Evolutionary conservation across 495 filamentous ascomycete genomes (phyloP).

Genomic region (Melanomma pulvis-pyrius): DNA sequence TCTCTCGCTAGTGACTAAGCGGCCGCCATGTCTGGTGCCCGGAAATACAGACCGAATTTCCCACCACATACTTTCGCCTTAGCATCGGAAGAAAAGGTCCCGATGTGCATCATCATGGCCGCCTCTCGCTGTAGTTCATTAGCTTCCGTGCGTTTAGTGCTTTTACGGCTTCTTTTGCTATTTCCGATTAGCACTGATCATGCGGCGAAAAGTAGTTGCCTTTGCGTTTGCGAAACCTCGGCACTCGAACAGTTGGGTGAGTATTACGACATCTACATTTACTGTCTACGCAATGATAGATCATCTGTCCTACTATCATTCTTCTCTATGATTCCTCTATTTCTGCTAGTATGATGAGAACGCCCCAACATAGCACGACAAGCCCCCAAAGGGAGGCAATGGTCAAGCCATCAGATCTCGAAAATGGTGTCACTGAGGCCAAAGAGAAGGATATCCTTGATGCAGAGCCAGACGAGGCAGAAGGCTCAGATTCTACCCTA

Average conservation of each 20-base stretch:
- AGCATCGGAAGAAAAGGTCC: constrained; percentile 5
- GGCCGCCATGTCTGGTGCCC: no score
- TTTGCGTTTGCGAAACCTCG: background rate
- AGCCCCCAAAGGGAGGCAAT: background rate
- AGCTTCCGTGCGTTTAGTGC: background rate
- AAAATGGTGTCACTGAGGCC: constrained; percentile 1
- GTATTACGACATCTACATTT: no score
- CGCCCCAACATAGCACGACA: background rate
- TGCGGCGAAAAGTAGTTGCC: background rate
- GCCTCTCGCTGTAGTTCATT: background rate
- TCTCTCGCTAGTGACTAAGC: constrained; percentile 1
- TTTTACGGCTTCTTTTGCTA: background rate
- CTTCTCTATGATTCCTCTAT: background rate
- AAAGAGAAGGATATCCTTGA: background rate
- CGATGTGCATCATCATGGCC: constrained; percentile 6
- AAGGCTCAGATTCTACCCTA: background rate
- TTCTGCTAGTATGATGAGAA: background rate
- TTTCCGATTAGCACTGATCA: background rate
- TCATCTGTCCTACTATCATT: no score
- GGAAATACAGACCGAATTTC: background rate
- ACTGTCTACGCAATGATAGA: no score
- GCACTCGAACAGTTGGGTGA: no score
- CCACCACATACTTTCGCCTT: background rate
- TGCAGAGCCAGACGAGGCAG: background rate
- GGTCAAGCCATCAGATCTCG: background rate